These are phyloP conservation scores for Euptelea pleiosperma DNA, from an alignment of 164 flowering plant species.

Conservation along the genomic window DNA sequence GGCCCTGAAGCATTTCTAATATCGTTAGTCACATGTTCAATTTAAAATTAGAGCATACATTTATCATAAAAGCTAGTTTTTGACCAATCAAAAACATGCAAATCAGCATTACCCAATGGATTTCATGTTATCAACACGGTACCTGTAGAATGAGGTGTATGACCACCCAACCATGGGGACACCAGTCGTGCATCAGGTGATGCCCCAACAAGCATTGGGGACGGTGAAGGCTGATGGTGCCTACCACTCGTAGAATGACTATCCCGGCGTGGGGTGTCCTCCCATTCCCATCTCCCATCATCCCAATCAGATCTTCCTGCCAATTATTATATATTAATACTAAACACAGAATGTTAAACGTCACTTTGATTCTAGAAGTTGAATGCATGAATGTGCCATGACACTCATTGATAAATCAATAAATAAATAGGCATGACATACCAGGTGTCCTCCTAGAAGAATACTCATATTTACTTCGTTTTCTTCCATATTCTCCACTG, in stretches of 20 bases:
- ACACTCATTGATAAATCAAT: not conserved
- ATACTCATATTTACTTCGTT: slow-evolving; percentile 45
- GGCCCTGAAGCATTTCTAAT: slow-evolving; percentile 14
- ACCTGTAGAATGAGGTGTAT: slow-evolving; percentile 62
- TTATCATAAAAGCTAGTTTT: not conserved
- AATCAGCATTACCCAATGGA: not conserved
- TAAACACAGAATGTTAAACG: not conserved
- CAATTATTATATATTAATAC: slow-evolving; percentile 10
- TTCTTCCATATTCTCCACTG: slow-evolving; percentile 40
- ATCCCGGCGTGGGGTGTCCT: slow-evolving; percentile 70
- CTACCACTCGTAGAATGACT: slow-evolving; percentile 34
- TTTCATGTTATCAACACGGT: slow-evolving; percentile 13
- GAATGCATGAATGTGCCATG: not conserved
- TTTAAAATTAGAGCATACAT: not conserved
- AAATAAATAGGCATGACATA: slow-evolving; percentile 15
- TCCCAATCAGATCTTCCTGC: slow-evolving; percentile 86
- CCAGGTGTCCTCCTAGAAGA: slow-evolving; percentile 61
- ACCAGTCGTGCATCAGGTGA: slow-evolving; percentile 91
- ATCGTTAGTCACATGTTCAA: slow-evolving; percentile 8
- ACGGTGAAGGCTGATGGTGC: slow-evolving; percentile 69
- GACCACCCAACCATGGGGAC: slow-evolving; percentile 80
- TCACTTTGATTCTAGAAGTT: not conserved
- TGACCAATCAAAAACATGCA: not conserved
- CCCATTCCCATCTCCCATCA: slow-evolving; percentile 94
- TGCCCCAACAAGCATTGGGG: slow-evolving; percentile 77